phyloP scores from a whole-genome alignment of 768 basidiomycete genomes.

The Suillus paluster region DNA sequence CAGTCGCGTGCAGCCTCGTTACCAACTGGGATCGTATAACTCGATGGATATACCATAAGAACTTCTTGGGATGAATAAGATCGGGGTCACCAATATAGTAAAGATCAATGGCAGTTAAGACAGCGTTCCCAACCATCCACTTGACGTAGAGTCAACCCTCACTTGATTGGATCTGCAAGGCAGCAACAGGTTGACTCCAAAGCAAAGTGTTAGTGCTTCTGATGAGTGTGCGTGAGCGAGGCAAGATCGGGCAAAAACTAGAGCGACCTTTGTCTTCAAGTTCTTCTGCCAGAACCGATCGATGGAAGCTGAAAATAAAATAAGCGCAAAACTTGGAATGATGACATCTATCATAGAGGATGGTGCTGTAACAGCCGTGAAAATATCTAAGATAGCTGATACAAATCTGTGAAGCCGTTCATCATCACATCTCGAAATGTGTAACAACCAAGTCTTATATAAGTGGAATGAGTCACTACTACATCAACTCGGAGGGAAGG shows the following conservation, averaged over 20 bases:
- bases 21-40: constrained; percentile 30
- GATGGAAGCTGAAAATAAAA: background rate
- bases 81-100: constrained; percentile 58
- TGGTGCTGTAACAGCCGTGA: too few relatives aligned
- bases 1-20: constrained; percentile 42
- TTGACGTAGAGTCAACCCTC: too few relatives aligned
- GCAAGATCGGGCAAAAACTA: background rate
- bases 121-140: too few relatives aligned
- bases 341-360: constrained; percentile 2
- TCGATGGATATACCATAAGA: constrained; percentile 64
- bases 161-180: constrained; percentile 54
- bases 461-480: too few relatives aligned
- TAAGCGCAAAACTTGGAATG: background rate
- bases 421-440: too few relatives aligned
- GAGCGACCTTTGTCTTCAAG: background rate
- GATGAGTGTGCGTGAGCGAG: background rate
- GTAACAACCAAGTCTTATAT: too few relatives aligned
- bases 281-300: too few relatives aligned
- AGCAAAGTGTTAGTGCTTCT: constrained; percentile 36
- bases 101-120: background rate
- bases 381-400: too few relatives aligned
- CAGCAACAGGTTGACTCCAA: constrained; percentile 64
- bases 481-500: constrained; percentile 19
- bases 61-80: constrained; percentile 62
- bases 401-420: too few relatives aligned